These are phyloP conservation scores for Beauveria rudraprayagi DNA, from an alignment of 2,329 filamentous ascomycete genomes.

Conservation along the genomic window DNA sequence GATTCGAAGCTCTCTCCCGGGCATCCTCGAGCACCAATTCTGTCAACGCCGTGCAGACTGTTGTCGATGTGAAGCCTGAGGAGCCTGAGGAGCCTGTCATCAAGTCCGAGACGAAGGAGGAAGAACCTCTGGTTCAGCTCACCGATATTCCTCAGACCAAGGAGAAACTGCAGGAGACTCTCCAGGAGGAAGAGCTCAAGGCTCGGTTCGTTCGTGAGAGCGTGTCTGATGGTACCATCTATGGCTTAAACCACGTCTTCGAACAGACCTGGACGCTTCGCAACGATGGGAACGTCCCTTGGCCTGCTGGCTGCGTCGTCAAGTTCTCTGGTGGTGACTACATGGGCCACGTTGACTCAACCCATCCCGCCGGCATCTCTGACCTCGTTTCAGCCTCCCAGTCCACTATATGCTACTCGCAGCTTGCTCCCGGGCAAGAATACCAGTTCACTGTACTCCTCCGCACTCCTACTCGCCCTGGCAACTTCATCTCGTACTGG, in stretches of 20 bases:
- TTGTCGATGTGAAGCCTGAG: conserved; percentile 61
- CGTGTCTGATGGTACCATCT: conserved; percentile 66
- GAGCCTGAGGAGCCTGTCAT: conserved; percentile 26
- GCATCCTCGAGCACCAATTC: conserved; percentile 35
- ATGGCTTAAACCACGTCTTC: conserved; percentile 66
- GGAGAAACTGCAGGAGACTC: conserved; percentile 19
- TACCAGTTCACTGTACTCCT: conserved; percentile 77
- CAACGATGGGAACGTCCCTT: conserved; percentile 70
- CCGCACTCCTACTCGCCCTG: conserved; percentile 67
- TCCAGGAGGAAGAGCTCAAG: conserved; percentile 28
- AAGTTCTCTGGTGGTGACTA: conserved; percentile 91
- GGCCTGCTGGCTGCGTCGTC: conserved; percentile 85
- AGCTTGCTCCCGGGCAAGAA: conserved; percentile 66
- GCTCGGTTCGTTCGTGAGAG: conserved; percentile 70
- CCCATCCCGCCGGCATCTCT: conserved; percentile 67
- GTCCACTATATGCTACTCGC: conserved; percentile 65
- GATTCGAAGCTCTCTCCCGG: conserved; percentile 33
- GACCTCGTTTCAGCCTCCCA: conserved; percentile 73
- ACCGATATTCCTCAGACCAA: conserved; percentile 11
- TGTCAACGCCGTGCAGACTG: conserved; percentile 56
- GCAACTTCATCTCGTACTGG: conserved; percentile 92
- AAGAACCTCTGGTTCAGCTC: conserved; percentile 11
- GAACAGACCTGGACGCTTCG: conserved; percentile 86
- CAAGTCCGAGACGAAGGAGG: conserved; percentile 16
- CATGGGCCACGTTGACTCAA: conserved; percentile 85